Evolutionary conservation across 257 asterid species (phyloP), one percentile per base, ranked within the genome.

Genomic region (Voacanga thouarsii): DNA sequence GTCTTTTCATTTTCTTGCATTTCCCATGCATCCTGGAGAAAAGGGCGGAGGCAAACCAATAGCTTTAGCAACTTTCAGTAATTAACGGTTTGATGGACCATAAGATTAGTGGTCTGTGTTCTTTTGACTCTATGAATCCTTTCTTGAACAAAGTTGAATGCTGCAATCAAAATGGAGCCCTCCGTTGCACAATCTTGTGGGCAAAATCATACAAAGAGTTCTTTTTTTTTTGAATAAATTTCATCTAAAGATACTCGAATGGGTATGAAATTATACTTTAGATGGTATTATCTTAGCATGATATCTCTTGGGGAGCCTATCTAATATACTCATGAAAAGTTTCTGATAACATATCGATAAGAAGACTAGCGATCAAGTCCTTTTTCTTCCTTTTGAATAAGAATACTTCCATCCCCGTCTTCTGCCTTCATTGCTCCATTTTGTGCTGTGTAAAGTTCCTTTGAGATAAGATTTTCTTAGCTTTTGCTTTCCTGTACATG

Each of bases 331-430:
- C 16, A 60, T 28, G 9, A 63, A 72, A 76, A 41, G 75, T 67
- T 55, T 55, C 55, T 56, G 75, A 77, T 68, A 51, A 77, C 77
- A 60, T 71, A 47, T 78, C 14, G 15, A 44, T 56, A 53, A 51
- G 72, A 63, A 61, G 79, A 72, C 64, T 21, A 33, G 21, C 26
- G 4, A 24, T n/a, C 64, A 21, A 39, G 21, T 19, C 43, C 39
- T 45, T 66, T 77, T 72, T 37, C 5, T 47, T 23, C 75, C 56
- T 23, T 39, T 59, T 21, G 67, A 51, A 63, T 53, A 30, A 4
- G 26, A 63, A n/a, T 75, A 37, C 81, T 76, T 64, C 43, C 71
- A 75, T 77, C 80, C 59, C 24, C 64, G 71, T 83, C 81, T 37
- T 28, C 14, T 24, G 82, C 80, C 59, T 59, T 37, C 78, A 65